phyloP scores from a whole-genome alignment of 768 basidiomycete genomes.

The Tulasnella sp. region DNA sequence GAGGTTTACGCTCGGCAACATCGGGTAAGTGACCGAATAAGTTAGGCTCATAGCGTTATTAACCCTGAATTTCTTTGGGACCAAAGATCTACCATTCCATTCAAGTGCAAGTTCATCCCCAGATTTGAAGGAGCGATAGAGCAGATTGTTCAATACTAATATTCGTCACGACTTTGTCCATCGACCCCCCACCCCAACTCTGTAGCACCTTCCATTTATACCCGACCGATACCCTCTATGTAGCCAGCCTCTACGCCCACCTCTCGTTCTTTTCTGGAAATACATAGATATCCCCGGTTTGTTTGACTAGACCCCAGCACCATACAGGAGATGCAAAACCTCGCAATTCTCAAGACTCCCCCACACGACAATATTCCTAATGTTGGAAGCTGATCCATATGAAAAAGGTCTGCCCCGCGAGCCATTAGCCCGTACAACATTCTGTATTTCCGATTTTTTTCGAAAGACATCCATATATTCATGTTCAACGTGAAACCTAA shows the following conservation, averaged over 20 bases:
- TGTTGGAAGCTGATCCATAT: too few relatives aligned
- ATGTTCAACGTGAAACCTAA: too few relatives aligned
- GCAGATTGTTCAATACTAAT: not conserved
- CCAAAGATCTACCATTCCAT: not conserved
- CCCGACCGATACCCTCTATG: not conserved
- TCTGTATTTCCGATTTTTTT: too few relatives aligned
- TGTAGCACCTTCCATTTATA: not conserved
- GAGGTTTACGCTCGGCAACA: not conserved
- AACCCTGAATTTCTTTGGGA: not conserved
- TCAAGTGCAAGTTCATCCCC: not conserved
- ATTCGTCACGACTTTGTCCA: not conserved
- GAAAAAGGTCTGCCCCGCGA: too few relatives aligned
- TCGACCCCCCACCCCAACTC: not conserved
- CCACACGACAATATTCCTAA: too few relatives aligned
- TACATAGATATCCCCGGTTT: not conserved
- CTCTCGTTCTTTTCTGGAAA: not conserved
- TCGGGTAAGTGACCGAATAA: not conserved
- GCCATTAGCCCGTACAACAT: too few relatives aligned
- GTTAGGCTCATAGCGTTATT: not conserved
- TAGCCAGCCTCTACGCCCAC: not conserved
- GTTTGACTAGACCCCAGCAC: not conserved
- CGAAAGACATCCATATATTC: too few relatives aligned
- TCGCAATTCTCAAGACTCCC: too few relatives aligned
- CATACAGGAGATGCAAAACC: too few relatives aligned
- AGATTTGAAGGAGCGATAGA: not conserved